phyloP scores from a whole-genome alignment of 768 basidiomycete species.

The Naganishia onofrii region DNA sequence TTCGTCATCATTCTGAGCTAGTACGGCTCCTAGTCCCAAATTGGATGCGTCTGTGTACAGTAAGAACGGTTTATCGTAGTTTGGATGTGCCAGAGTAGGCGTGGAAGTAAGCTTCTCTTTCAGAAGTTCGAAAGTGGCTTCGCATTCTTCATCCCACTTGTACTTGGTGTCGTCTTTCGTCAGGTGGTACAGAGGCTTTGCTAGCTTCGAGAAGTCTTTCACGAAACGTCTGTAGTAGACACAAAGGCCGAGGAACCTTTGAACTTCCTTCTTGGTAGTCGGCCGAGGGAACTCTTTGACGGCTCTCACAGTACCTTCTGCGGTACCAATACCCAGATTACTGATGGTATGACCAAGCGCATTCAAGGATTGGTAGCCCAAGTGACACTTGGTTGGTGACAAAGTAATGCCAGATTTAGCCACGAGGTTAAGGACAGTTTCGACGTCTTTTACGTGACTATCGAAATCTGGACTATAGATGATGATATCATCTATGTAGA shows the following conservation, averaged over 20 bases:
- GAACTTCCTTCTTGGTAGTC: not conserved
- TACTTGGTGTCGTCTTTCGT: slow-evolving; percentile 26
- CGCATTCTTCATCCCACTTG: slow-evolving; percentile 7
- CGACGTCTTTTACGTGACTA: slow-evolving; percentile 43
- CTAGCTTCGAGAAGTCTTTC: slow-evolving; percentile 31
- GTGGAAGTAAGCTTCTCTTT: no score
- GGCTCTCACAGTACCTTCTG: not conserved
- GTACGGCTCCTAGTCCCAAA: slow-evolving; percentile 28
- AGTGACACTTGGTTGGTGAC: slow-evolving; percentile 10
- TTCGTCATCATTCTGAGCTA: slow-evolving; percentile 23
- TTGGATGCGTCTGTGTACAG: not conserved
- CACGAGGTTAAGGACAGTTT: not conserved
- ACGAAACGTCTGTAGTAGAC: slow-evolving; percentile 41
- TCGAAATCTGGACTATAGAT: slow-evolving; percentile 5
- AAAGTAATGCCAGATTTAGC: not conserved
- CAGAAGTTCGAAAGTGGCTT: not conserved
- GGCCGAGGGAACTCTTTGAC: slow-evolving; percentile 1
- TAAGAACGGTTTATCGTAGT: not conserved
- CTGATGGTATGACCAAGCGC: not conserved
- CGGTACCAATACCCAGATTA: not conserved
- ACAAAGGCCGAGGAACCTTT: not conserved
- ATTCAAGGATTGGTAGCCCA: slow-evolving; percentile 4
- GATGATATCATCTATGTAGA: slow-evolving; percentile 25
- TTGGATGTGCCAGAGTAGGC: no score
- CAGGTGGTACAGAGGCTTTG: slow-evolving; percentile 28